These are phyloP conservation scores for Endocalyx cinctus DNA, from an alignment of 2,329 filamentous ascomycete genomes.

Conservation along the genomic window DNA sequence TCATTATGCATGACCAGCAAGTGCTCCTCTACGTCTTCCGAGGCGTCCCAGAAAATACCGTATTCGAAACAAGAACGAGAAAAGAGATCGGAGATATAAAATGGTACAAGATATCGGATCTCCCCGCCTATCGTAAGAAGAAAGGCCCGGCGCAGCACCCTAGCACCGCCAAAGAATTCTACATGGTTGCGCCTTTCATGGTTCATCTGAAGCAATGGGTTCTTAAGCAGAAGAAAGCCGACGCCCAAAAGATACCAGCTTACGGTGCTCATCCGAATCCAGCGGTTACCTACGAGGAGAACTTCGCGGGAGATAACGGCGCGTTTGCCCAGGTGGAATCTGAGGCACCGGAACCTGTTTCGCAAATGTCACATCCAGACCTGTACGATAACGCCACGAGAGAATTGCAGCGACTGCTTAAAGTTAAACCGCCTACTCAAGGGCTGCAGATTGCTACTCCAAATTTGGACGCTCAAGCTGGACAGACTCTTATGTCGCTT, in stretches of 20 bases:
- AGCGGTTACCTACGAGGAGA: constrained; percentile 48
- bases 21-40: constrained; percentile 90
- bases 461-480: constrained; percentile 35
- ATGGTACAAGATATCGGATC: constrained; percentile 87
- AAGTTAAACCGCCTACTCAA: constrained; percentile 50
- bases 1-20: constrained; percentile 88
- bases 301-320: constrained; percentile 61
- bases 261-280: constrained; percentile 35
- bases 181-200: constrained; percentile 95
- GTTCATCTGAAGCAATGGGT: constrained; percentile 87
- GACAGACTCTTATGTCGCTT: constrained; percentile 49
- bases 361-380: constrained; percentile 19
- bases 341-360: constrained; percentile 21
- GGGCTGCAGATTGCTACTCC: constrained; percentile 34
- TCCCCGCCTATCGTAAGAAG: constrained; percentile 74
- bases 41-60: constrained; percentile 77
- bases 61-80: constrained; percentile 84
- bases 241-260: constrained; percentile 41
- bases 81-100: constrained; percentile 97
- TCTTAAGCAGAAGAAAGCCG: constrained; percentile 72
- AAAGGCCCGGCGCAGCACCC: constrained; percentile 49
- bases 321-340: constrained; percentile 37
- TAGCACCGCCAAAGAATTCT: constrained; percentile 68
- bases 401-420: constrained; percentile 51
- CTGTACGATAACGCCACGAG: constrained; percentile 21